phyloP scores from a whole-genome alignment of 768 basidiomycete genomes.

The Lactarius tabidus region DNA sequence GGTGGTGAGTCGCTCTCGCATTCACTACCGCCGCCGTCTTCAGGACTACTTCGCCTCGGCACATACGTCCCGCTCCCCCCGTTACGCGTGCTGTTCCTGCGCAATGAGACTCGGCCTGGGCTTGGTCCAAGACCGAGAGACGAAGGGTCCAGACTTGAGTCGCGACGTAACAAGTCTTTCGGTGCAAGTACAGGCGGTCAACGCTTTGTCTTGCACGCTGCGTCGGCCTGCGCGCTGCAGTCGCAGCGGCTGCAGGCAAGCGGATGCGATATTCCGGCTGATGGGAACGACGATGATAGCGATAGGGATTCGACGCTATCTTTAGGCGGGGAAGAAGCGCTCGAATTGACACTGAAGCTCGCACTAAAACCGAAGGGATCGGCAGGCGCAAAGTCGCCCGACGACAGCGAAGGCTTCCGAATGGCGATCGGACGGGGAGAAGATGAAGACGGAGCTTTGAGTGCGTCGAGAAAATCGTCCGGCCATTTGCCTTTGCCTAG shows the following conservation, averaged over 20 bases:
- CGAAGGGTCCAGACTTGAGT: constrained; percentile 54
- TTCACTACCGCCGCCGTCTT: constrained; percentile 15
- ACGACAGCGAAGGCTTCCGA: constrained; percentile 13
- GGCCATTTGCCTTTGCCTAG: constrained; percentile 82
- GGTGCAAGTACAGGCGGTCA: constrained; percentile 42
- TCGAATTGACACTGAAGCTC: not conserved
- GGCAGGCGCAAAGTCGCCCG: not conserved
- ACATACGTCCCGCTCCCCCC: constrained; percentile 16
- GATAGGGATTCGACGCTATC: constrained; percentile 42
- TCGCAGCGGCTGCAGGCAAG: constrained; percentile 27
- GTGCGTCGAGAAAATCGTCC: constrained; percentile 69
- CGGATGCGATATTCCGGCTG: not conserved
- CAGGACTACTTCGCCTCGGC: constrained; percentile 14
- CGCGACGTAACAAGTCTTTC: constrained; percentile 40
- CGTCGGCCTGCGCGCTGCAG: constrained; percentile 45
- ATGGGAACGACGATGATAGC: constrained; percentile 28
- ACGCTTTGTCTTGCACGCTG: constrained; percentile 65
- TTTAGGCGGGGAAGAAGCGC: not conserved
- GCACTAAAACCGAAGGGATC: not conserved
- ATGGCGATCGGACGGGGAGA: constrained; percentile 20
- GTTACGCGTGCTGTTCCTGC: constrained; percentile 45
- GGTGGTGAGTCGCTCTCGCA: constrained; percentile 32
- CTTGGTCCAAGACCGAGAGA: constrained; percentile 30
- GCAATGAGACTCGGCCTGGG: constrained; percentile 42
- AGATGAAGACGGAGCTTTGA: constrained; percentile 39